phyloP scores from a whole-genome alignment of 2,329 filamentous ascomycete genomes.

The Scedosporium apiospermum region DNA sequence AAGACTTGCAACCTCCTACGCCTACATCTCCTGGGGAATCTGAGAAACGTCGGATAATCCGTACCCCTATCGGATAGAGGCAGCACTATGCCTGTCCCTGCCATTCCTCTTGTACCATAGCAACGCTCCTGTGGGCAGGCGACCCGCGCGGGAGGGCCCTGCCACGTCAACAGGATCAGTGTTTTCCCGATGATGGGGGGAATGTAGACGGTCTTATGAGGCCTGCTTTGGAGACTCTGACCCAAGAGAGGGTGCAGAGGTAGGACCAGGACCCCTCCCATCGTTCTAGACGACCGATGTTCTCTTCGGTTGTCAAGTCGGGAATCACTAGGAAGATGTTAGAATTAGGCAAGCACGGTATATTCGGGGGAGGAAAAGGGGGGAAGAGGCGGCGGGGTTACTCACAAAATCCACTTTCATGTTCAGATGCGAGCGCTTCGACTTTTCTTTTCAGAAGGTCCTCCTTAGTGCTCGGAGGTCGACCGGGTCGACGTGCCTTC shows the following conservation, averaged over 20 bases:
- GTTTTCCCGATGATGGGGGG: conserved; percentile 42
- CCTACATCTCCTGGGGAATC: not conserved
- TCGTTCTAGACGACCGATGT: conserved; percentile 52
- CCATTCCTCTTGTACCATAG: not conserved
- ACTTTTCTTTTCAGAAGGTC: conserved; percentile 67
- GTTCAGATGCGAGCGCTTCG: conserved; percentile 65
- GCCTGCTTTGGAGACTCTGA: conserved; percentile 60
- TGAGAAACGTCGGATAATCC: not conserved
- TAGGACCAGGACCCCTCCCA: conserved; percentile 85
- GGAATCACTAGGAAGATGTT: conserved; percentile 50
- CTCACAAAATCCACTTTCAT: conserved; percentile 71
- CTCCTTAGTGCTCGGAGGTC: conserved; percentile 69
- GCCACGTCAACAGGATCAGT: conserved; percentile 6
- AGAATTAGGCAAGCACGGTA: not conserved
- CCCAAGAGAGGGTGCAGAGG: conserved; percentile 66
- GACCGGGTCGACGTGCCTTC: conserved; percentile 63
- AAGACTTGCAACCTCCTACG: not conserved
- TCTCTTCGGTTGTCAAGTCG: conserved; percentile 60
- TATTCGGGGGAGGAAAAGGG: too few relatives aligned
- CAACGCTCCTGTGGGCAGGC: not conserved
- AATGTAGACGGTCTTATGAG: conserved; percentile 62
- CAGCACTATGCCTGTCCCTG: not conserved
- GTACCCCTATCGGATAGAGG: not conserved
- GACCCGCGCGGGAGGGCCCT: not conserved
- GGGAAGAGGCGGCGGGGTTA: too few relatives aligned